Evolutionary conservation across 768 basidiomycete species (phyloP), one percentile per base, ranked within the genome.

Genomic region (Leccinum boreale): DNA sequence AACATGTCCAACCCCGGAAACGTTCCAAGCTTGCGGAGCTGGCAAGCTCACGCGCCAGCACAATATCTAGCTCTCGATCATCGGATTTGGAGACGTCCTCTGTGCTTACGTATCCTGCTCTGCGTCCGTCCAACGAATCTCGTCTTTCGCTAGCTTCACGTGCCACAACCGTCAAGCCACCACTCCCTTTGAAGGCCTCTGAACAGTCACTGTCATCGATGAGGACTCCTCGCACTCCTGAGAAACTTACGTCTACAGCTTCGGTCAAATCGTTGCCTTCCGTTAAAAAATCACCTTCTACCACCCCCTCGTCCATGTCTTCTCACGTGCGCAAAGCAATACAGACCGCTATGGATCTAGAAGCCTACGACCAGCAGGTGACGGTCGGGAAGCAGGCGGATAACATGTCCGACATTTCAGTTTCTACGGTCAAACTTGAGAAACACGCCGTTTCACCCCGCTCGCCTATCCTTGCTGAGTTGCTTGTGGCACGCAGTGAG

Each of bases 21-120:
- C 82, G 81, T 59, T 90, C 89, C 8, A 91, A 89, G 64, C 73
- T 92, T 39, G 85, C 87, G 2, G 78, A 79, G 58, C 73, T 91
- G 19, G 88, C 89, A 11, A 86, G 81, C 62, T 87, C 86, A 9
- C 77, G 85, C 56, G 79, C 84, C 3, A 82, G 81, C 55, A 78
- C 78, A 28, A 66, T 77, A 47, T 69, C 69, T 58, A 83, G 81
- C 63, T 84, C 86, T 23, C 74, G 79, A 50, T 82, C 84, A 23
- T 82, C 80, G 3, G 81, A 80, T 57, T 57, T 82, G 45, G 75
- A 81, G 33, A 74, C 82, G 0, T 84, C 82, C 3, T 85, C 88
- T 24, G 77, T 87, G n/a, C 81, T 85, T 63, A 90, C 90, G 1
- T 91, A 86, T 66, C 86, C 89, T 23, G 78, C 67, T 17, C 77